Evolutionary conservation across 2,329 filamentous ascomycete genomes (phyloP), one percentile per base, ranked within the genome.

Genomic region (Exophiala dermatitidis): DNA sequence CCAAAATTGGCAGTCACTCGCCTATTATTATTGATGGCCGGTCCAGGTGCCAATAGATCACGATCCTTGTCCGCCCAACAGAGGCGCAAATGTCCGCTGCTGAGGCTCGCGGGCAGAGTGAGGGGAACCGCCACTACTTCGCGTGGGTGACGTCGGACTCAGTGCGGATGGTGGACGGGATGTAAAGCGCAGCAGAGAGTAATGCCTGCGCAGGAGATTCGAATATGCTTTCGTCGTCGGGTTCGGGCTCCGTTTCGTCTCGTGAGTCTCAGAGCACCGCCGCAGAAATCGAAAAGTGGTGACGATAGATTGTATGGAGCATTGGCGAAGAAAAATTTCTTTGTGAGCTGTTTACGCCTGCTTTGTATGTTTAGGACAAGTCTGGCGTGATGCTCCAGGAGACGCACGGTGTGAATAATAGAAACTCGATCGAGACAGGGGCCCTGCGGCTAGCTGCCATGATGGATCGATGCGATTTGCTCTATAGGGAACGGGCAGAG

Each of bases 361-460:
- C 31, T 56, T 52, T 56, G 54, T 57, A 57, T 53, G 54, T 53
- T 46, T 46, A 10, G 19, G 46, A 37, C 38, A 40, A 33, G 31
- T 48, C 51, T 52, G 48, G 52, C 52, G 46, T 53, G 49, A 53
- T 47, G 42, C 30, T 43, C 29, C 34, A 29, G 31, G 19, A 50
- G 31, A 46, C 32, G 48, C 48, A 47, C 42, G 49, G 48, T 59
- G 50, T 59, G 57, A 57, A 54, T 59, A 59, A 59, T 59, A 44
- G 57, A 59, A 59, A 59, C 54, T 59, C 57, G 51, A 57, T 57
- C 47, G 36, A 48, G 51, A 32, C 48, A 57, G 48, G 45, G 46
- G 44, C 41, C 42, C 34, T 41, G 46, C 43, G 34, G 19, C 52
- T 58, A 49, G 45, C 36, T 46, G 45, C 43, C 42, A 29, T 8